Evolutionary conservation across 208 protist species (phyloP), one percentile per base, ranked within the genome.

Genomic region (Borovskyia barvae): DNA sequence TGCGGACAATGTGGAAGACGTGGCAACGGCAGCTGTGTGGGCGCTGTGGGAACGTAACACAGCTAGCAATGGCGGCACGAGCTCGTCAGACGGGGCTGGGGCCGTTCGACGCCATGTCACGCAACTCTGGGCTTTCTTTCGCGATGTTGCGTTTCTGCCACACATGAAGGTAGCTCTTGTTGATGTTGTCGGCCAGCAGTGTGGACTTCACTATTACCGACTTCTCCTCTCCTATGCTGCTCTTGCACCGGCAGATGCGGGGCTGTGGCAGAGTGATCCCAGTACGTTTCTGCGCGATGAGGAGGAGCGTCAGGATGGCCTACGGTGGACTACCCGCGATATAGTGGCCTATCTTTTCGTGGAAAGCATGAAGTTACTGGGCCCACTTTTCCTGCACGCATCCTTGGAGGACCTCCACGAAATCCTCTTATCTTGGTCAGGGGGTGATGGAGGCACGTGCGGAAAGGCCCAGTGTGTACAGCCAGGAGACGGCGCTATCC

Each of bases 261-360:
- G 20, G 17, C 39, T 8, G 43, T 78, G 51, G 78, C 30, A 55
- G 30, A 62, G 51, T 15, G 73, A 79, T 24, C 60, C 68, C 2
- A 83, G 77, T 41, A n/a, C 43, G 19, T 89, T 85, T 52, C 36
- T 92, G 33, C 55, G 58, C 1, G 47, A 76, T 19, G 85, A 92
- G 52, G 81, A 75, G 22, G 85, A 88, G 46, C 66, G 69, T 22
- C 73, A 80, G 40, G 75, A 83, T 33, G 70, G 75, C 11, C 36
- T 85, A 3, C 30, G 68, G 15, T 70, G 75, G 59, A 63, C 74
- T 1, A 33, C 58, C 9, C 85, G 85, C 2, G 72, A 87, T 51
- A 57, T 55, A 0, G 81, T 77, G 3, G 76, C 69, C 8, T 25
- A 57, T 33, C 51, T 72, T 30, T 74, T 72, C 52, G 40, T 33